Conservation (phyloP, 495 filamentous ascomycete species). For the Penicillium angulare region DNA sequence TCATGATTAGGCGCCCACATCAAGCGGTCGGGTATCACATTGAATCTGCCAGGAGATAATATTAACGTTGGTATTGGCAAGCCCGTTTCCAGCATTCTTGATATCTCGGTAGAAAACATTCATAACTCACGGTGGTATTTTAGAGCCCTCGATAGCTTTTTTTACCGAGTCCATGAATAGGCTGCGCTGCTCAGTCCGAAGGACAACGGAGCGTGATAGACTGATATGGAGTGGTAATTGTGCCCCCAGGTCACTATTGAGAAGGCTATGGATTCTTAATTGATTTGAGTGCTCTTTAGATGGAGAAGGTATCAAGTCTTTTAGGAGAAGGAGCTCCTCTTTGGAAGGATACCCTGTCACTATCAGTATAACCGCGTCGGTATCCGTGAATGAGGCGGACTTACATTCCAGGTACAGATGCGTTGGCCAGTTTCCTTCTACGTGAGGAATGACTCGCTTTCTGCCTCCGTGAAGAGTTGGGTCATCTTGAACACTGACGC, state of each 20-base stretch:
- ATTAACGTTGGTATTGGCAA: neutral
- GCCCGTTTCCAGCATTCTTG: neutral
- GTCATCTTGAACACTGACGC: slow-evolving; percentile 74
- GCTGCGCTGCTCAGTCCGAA: slow-evolving; percentile 64
- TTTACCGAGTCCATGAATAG: slow-evolving; percentile 51
- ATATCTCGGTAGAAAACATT: no score
- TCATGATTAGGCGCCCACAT: slow-evolving; percentile 74
- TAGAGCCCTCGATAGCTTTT: slow-evolving; percentile 34
- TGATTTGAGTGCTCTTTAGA: neutral
- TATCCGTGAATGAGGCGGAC: neutral
- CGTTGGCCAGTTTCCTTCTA: slow-evolving; percentile 88
- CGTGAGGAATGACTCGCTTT: slow-evolving; percentile 75
- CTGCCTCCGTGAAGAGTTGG: slow-evolving; percentile 82
- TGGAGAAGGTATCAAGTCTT: slow-evolving; percentile 40
- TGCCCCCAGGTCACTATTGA: slow-evolving; percentile 72
- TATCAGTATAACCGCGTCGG: slow-evolving; percentile 24
- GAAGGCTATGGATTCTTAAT: slow-evolving; percentile 52
- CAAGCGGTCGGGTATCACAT: slow-evolving; percentile 41
- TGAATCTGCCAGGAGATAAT: slow-evolving; percentile 42
- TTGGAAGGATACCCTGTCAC: slow-evolving; percentile 67
- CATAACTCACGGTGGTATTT: slow-evolving; percentile 50
- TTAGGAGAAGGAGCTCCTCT: slow-evolving; percentile 53
- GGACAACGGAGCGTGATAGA: slow-evolving; percentile 70
- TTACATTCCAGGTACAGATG: slow-evolving; percentile 93
- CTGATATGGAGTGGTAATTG: slow-evolving; percentile 88